Conservation (phyloP, 805 yeast species). For the Tetrapisispora taiwanensis region DNA sequence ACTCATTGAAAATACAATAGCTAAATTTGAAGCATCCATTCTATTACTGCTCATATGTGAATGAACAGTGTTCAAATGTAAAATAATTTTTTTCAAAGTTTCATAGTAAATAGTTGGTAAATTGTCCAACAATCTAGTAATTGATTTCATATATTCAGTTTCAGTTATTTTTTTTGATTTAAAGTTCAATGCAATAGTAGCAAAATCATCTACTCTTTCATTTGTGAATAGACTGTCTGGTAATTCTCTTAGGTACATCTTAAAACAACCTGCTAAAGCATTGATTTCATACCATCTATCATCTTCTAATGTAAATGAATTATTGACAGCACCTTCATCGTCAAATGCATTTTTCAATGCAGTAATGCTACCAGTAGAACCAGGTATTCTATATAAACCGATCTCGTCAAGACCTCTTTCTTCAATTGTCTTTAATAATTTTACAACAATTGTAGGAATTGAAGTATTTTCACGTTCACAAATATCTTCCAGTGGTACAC, state of each 20-base stretch:
- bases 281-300: conserved; percentile 69
- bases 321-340: conserved; percentile 35
- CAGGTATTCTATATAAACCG: conserved; percentile 75
- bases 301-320: conserved; percentile 37
- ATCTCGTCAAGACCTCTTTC: conserved; percentile 81
- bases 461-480: conserved; percentile 59
- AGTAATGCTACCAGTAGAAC: conserved; percentile 49
- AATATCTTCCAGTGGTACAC: conserved; percentile 69
- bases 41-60: conserved; percentile 58
- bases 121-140: conserved; percentile 28
- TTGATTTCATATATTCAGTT: conserved; percentile 18
- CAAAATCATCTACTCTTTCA: conserved; percentile 51
- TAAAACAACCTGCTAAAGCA: conserved; percentile 80
- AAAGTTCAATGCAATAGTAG: conserved; percentile 23
- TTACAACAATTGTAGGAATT: conserved; percentile 58
- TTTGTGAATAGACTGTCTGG: conserved; percentile 76
- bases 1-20: conserved; percentile 76
- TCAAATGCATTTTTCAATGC: conserved; percentile 45
- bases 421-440: conserved; percentile 67
- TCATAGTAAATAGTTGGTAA: conserved; percentile 62
- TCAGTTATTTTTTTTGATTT: conserved; percentile 14
- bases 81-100: conserved; percentile 53
- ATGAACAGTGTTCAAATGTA: conserved; percentile 62
- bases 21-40: conserved; percentile 83
- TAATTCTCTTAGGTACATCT: conserved; percentile 70